A percentile compares a stretch with the other conserved stretches of the same genome.
phyloP scores from a whole-genome alignment of 208 protist genomes.

The Acanthamoeba polyphaga region DNA sequence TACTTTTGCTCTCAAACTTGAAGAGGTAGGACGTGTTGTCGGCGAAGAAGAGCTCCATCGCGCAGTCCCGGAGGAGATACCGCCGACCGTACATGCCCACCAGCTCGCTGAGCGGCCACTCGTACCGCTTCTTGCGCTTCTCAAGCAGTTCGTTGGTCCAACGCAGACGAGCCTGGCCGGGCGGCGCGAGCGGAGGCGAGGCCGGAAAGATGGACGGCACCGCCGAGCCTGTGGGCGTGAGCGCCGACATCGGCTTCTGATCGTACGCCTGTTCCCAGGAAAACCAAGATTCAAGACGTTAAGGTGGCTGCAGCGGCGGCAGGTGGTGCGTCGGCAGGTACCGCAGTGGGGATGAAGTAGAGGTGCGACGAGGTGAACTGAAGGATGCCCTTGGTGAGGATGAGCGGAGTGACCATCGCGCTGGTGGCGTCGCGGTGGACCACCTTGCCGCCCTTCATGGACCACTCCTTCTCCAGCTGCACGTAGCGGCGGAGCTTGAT shows the following conservation, averaged over 20 bases:
- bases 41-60: conserved; percentile 94
- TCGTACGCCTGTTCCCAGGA: neutral
- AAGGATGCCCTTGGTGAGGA: conserved; percentile 63
- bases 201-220: conserved; percentile 42
- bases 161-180: conserved; percentile 11
- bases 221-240: neutral
- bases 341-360: conserved; percentile 55
- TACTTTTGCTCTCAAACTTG: conserved; percentile 89
- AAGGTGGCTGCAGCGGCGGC: neutral
- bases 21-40: conserved; percentile 93
- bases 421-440: conserved; percentile 57
- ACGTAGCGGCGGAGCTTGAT: conserved; percentile 57
- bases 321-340: neutral
- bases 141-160: conserved; percentile 66
- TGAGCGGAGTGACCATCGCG: conserved; percentile 56
- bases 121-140: conserved; percentile 59
- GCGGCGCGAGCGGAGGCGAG: conserved; percentile 10
- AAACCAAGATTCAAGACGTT: neutral
- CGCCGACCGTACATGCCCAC: conserved; percentile 63
- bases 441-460: conserved; percentile 43
- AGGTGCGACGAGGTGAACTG: conserved; percentile 63
- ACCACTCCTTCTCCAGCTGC: conserved; percentile 43
- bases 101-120: conserved; percentile 64
- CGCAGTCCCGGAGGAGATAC: conserved; percentile 87
- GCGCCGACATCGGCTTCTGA: conserved; percentile 11